These are phyloP conservation scores for Cylindrotheca fusiformis DNA, from an alignment of 108 stramenopile species.

Conservation along the genomic window DNA sequence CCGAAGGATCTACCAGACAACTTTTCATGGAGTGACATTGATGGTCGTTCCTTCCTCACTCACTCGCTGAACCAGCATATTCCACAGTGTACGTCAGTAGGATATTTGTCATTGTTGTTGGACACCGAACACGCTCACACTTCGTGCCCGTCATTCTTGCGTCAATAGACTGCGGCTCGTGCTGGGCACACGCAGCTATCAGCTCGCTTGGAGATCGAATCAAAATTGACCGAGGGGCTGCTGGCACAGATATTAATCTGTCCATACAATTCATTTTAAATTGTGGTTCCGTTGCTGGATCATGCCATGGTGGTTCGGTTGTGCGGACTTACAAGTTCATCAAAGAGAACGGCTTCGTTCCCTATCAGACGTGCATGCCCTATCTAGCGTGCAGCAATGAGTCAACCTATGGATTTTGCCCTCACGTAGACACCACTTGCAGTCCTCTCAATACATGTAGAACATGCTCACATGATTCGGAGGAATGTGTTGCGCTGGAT, in stretches of 20 bases:
- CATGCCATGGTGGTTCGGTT: slow-evolving; percentile 72
- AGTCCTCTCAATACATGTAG: slow-evolving; percentile 64
- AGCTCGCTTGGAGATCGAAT: slow-evolving; percentile 88
- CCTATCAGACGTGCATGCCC: slow-evolving; percentile 73
- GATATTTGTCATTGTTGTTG: not conserved
- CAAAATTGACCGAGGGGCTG: slow-evolving; percentile 76
- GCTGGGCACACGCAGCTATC: slow-evolving; percentile 91
- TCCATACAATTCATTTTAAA: slow-evolving; percentile 82
- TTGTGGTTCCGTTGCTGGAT: slow-evolving; percentile 70
- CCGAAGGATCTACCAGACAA: slow-evolving; percentile 51
- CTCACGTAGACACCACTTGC: slow-evolving; percentile 79
- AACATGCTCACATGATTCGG: slow-evolving; percentile 56
- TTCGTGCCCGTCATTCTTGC: not conserved
- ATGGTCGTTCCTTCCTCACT: slow-evolving; percentile 78
- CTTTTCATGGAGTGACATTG: slow-evolving; percentile 80
- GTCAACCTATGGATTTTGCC: slow-evolving; percentile 73
- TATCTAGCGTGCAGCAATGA: slow-evolving; percentile 88
- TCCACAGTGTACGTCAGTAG: slow-evolving; percentile 41
- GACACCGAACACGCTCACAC: too few species aligned
- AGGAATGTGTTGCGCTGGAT: slow-evolving; percentile 59
- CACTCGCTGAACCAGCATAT: slow-evolving; percentile 90
- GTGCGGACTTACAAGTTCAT: slow-evolving; percentile 68
- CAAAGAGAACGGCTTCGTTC: slow-evolving; percentile 44
- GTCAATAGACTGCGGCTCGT: slow-evolving; percentile 40
- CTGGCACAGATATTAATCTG: slow-evolving; percentile 54